These are phyloP conservation scores for Podospora pseudoanserina DNA, from an alignment of 495 filamentous ascomycete genomes.

Conservation along the genomic window DNA sequence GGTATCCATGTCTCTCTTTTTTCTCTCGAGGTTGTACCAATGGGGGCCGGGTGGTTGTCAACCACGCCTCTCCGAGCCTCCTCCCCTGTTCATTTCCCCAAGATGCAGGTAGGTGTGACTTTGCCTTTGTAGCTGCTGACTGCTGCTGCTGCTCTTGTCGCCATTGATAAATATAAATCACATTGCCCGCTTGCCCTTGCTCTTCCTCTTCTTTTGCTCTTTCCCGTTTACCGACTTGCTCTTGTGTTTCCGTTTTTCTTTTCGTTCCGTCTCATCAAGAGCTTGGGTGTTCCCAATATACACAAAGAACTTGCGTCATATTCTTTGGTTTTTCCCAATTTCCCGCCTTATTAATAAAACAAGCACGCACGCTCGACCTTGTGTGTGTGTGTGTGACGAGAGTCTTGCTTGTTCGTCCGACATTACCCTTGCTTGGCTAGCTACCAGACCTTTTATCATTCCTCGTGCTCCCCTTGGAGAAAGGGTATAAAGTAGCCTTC, in stretches of 20 bases:
- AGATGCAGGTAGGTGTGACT: background rate
- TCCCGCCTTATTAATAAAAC: background rate
- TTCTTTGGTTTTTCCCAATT: background rate
- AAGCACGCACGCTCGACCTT: background rate
- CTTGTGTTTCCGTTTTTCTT: background rate
- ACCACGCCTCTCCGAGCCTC: background rate
- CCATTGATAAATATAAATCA: background rate
- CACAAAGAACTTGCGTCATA: background rate
- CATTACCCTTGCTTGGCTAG: background rate
- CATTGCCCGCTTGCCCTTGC: background rate
- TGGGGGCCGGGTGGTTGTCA: background rate
- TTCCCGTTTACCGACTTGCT: background rate
- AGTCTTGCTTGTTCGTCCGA: background rate
- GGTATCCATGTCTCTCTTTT: no score
- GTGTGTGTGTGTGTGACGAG: background rate
- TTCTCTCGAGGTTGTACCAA: no score
- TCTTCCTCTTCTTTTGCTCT: background rate
- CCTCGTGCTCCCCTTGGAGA: background rate
- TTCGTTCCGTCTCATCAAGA: background rate
- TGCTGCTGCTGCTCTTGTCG: background rate
- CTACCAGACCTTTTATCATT: background rate
- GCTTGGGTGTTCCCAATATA: background rate
- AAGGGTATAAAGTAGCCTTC: background rate
- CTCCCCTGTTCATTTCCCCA: background rate
- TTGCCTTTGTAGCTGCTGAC: background rate